Percentiles rank a stretch among this genome's conserved stretches.
Conservation (phyloP, 495 filamentous ascomycete genomes). For the Xylaria palmicola region DNA sequence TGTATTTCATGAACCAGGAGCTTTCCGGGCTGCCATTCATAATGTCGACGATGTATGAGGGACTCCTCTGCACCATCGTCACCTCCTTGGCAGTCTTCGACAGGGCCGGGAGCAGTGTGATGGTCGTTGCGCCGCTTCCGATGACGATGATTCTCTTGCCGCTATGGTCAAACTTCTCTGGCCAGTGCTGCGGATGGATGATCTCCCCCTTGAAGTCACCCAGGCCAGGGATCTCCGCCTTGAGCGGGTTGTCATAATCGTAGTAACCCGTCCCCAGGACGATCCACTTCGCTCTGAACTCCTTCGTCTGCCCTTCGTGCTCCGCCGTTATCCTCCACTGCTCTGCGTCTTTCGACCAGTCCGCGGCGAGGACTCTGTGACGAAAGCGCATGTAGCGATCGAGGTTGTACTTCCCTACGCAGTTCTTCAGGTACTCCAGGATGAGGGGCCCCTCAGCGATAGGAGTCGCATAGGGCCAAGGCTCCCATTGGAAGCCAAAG, state of each 20-base stretch:
- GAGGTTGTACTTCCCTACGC: conserved; percentile 58
- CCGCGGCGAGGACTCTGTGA: conserved; percentile 53
- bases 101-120: conserved; percentile 55
- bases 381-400: conserved; percentile 59
- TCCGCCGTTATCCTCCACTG: conserved; percentile 61
- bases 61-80: conserved; percentile 60
- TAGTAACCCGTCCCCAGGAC: conserved; percentile 68
- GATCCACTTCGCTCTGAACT: conserved; percentile 54
- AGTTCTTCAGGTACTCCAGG: conserved; percentile 60
- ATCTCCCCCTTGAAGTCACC: conserved; percentile 55
- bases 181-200: conserved; percentile 67
- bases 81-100: conserved; percentile 49
- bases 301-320: conserved; percentile 39
- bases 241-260: conserved; percentile 59
- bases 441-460: conserved; percentile 64
- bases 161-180: conserved; percentile 47
- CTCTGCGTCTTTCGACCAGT: conserved; percentile 62
- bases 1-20: conserved; percentile 39
- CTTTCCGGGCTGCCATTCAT: conserved; percentile 43
- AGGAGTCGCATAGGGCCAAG: conserved; percentile 57
- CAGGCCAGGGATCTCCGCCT: conserved; percentile 58
- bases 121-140: conserved; percentile 57
- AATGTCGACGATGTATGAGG: conserved; percentile 56
- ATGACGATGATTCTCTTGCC: conserved; percentile 55
- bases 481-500: conserved; percentile 59